A percentile compares a stretch with the other conserved stretches of the same genome.
Conservation (phyloP, 1,284 basidiomycete genomes). For the Austroboletus niveus region DNA sequence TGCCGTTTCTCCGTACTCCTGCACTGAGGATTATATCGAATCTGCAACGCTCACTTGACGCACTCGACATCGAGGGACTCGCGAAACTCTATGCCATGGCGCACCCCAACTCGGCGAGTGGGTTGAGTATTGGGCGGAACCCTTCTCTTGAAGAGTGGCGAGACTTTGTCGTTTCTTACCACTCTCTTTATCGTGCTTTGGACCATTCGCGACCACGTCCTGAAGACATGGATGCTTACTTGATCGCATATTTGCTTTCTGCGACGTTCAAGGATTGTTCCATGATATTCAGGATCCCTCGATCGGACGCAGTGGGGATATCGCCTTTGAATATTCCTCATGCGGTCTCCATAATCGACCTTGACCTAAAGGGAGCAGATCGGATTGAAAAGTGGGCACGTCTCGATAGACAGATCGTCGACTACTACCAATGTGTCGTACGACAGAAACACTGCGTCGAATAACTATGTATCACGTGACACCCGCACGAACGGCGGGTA, state of each 20-base stretch:
- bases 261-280: slow-evolving; percentile 98
- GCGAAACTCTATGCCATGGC: slow-evolving; percentile 18
- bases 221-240: slow-evolving; percentile 53
- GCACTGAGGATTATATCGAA: slow-evolving; percentile 57
- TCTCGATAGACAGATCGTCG: slow-evolving; percentile 71
- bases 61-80: slow-evolving; percentile 82
- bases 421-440: slow-evolving; percentile 37
- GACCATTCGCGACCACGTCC: slow-evolving; percentile 40
- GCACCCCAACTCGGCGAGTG: slow-evolving; percentile 9
- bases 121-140: slow-evolving; percentile 29
- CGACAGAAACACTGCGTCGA: slow-evolving; percentile 43
- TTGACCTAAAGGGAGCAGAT: slow-evolving; percentile 77
- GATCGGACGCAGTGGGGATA: slow-evolving; percentile 7
- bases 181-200: slow-evolving; percentile 32
- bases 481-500: slow-evolving; percentile 12
- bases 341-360: slow-evolving; percentile 74
- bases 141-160: slow-evolving; percentile 59
- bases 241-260: slow-evolving; percentile 79
- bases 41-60: slow-evolving; percentile 78
- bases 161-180: slow-evolving; percentile 56
- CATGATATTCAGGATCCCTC: slow-evolving; percentile 62
- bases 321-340: slow-evolving; percentile 17
- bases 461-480: slow-evolving; percentile 19
- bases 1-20: slow-evolving; percentile 49
- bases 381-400: slow-evolving; percentile 71